A percentile compares a stretch with the other conserved stretches of the same genome.
Conservation (phyloP, 345 rosid genomes). For the Zanthoxylum bungeanum region DNA sequence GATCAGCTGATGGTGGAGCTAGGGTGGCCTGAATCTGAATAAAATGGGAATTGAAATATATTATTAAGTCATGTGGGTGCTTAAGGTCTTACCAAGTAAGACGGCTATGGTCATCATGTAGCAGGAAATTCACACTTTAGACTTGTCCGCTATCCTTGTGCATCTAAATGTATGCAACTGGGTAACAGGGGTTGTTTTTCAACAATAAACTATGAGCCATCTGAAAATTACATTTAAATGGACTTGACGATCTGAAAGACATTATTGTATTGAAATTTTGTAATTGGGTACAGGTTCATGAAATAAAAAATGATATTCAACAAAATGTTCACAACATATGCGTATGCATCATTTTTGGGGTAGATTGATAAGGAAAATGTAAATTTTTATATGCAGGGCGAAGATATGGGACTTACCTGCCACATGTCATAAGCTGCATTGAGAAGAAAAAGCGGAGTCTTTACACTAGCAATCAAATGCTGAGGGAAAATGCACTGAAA, state of each 20-base stretch:
- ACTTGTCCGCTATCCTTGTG: not conserved
- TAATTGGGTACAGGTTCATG: not conserved
- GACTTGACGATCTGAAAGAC: not conserved
- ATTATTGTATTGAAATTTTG: not conserved
- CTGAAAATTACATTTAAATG: not conserved
- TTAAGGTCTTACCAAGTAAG: not conserved
- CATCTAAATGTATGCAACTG: too few relatives aligned
- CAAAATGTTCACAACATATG: not conserved
- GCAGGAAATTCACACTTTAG: not conserved
- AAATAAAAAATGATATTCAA: not conserved
- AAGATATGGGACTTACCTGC: constrained; percentile 38
- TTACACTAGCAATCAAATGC: constrained; percentile 34
- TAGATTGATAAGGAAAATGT: not conserved
- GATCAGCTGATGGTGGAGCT: constrained; percentile 52
- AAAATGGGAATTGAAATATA: not conserved
- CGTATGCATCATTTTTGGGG: not conserved
- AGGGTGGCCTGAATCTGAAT: constrained; percentile 49
- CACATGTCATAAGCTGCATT: constrained; percentile 58
- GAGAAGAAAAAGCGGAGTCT: constrained; percentile 43
- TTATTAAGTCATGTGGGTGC: not conserved
- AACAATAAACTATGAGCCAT: not conserved
- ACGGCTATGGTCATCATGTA: not conserved
- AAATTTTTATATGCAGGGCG: not conserved
- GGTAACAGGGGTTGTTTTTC: too few relatives aligned
- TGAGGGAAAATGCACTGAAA: constrained; percentile 62